Evolutionary conservation across 2,329 filamentous ascomycete species (phyloP).

Genomic region (Dactylellina haptotyla): DNA sequence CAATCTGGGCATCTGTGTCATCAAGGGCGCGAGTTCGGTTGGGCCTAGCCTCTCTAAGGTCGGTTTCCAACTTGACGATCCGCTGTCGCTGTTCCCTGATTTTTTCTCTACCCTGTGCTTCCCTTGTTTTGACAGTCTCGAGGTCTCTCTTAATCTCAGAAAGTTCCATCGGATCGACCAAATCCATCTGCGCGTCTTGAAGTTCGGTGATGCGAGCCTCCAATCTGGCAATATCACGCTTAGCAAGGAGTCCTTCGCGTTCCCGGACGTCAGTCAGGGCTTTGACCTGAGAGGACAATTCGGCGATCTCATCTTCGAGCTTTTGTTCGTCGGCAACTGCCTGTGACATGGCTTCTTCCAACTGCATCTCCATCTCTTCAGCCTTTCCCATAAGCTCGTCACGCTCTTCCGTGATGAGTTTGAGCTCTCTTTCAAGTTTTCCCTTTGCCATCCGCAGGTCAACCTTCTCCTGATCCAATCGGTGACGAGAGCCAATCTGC

Average conservation of each 20-base stretch:
- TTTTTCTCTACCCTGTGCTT: conserved; percentile 72
- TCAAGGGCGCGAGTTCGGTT: conserved; percentile 60
- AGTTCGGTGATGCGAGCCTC: conserved; percentile 71
- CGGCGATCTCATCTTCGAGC: conserved; percentile 67
- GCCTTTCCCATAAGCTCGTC: conserved; percentile 69
- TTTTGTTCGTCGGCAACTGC: conserved; percentile 74
- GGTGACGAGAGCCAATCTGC: conserved; percentile 66
- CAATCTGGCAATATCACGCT: conserved; percentile 73
- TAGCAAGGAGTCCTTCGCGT: conserved; percentile 69
- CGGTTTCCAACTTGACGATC: conserved; percentile 73
- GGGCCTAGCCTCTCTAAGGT: conserved; percentile 71
- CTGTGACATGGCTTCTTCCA: conserved; percentile 74
- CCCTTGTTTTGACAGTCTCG: conserved; percentile 72
- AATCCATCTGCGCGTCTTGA: conserved; percentile 62
- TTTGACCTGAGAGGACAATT: conserved; percentile 65
- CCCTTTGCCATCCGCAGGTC: conserved; percentile 75
- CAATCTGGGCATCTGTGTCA: conserved; percentile 62
- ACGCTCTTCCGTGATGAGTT: conserved; percentile 73
- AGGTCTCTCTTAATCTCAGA: conserved; percentile 69
- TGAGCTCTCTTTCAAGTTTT: conserved; percentile 74
- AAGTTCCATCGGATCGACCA: conserved; percentile 68
- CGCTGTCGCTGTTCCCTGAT: conserved; percentile 73
- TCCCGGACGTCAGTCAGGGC: conserved; percentile 66
- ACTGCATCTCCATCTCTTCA: conserved; percentile 70
- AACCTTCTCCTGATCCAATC: conserved; percentile 74